Percentiles rank a stretch among this genome's conserved stretches.
Evolutionary conservation across 495 filamentous ascomycete genomes (phyloP).

Genomic region (Tuber indicum): DNA sequence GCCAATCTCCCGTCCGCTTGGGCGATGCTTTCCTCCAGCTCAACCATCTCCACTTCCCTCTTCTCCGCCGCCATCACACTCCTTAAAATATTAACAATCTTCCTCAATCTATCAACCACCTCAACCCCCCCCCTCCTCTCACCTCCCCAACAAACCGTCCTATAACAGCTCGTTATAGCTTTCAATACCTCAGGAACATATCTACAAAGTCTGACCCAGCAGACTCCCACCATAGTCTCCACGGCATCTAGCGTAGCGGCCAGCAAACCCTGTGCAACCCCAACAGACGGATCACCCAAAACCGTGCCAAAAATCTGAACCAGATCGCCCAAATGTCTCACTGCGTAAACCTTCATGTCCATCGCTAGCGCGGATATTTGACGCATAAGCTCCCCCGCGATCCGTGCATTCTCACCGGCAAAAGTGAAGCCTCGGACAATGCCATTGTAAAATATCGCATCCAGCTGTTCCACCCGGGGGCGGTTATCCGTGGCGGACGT

Average conservation of each 20-base stretch:
- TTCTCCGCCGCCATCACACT: slow-evolving; percentile 15
- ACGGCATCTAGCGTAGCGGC: slow-evolving; percentile 51
- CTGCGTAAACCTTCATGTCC: slow-evolving; percentile 60
- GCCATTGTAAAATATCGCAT: slow-evolving; percentile 53
- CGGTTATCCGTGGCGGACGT: slow-evolving; percentile 41
- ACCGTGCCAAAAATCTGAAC: slow-evolving; percentile 61
- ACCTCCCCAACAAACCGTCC: slow-evolving; percentile 51
- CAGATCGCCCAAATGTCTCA: slow-evolving; percentile 68
- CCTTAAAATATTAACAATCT: slow-evolving; percentile 17
- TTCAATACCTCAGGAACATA: slow-evolving; percentile 66
- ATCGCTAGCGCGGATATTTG: slow-evolving; percentile 52
- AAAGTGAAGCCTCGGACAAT: slow-evolving; percentile 53
- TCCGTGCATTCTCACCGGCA: slow-evolving; percentile 48
- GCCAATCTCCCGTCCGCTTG: slow-evolving; percentile 12
- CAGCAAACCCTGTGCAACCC: slow-evolving; percentile 53
- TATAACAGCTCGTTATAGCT: slow-evolving; percentile 61
- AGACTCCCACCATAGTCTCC: slow-evolving; percentile 56
- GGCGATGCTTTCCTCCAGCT: slow-evolving; percentile 13
- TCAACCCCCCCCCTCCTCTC: slow-evolving; percentile 6
- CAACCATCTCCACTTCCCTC: slow-evolving; percentile 2
- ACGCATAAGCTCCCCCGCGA: slow-evolving; percentile 55
- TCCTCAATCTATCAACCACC: slow-evolving; percentile 15
- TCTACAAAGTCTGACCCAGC: slow-evolving; percentile 63
- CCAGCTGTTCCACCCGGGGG: slow-evolving; percentile 42
- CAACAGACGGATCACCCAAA: slow-evolving; percentile 64